These are phyloP conservation scores for Ilyonectria mors-panacis DNA, from an alignment of 2,329 filamentous ascomycete species.

Conservation along the genomic window DNA sequence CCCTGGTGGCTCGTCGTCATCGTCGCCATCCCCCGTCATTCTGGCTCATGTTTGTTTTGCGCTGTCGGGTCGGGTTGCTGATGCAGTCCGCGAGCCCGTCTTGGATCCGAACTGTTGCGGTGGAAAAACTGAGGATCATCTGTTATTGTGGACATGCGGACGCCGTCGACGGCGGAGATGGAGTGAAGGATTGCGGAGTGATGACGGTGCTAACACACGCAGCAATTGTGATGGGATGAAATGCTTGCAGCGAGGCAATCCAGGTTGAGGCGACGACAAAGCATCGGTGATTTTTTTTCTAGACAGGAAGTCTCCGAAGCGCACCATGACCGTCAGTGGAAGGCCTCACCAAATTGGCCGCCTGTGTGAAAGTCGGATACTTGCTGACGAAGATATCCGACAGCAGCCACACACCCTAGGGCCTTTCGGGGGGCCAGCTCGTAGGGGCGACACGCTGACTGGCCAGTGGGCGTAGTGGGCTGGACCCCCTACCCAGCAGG, in stretches of 20 bases:
- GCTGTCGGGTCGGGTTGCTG: conserved; percentile 42
- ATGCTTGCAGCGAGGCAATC: background rate
- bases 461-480: conserved; percentile 11
- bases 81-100: conserved; percentile 30
- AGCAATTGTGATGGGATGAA: background rate
- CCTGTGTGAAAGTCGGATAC: background rate
- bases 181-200: conserved; percentile 17
- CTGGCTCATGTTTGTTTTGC: conserved; percentile 7
- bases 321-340: background rate
- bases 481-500: conserved; percentile 11
- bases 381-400: conserved; percentile 9
- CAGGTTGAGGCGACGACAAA: background rate
- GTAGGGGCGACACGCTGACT: background rate
- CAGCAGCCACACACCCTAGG: conserved; percentile 11
- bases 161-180: conserved; percentile 7
- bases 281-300: background rate
- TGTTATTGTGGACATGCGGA: conserved; percentile 1
- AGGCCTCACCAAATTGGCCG: background rate
- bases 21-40: conserved; percentile 11
- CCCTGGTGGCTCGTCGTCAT: conserved; percentile 20
- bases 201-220: conserved; percentile 7
- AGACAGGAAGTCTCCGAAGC: background rate
- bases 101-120: background rate
- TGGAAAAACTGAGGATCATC: conserved; percentile 2
- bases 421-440: conserved; percentile 6